These are phyloP conservation scores for Fomitopsis palustris DNA, from an alignment of 1,284 basidiomycete species.

Conservation along the genomic window DNA sequence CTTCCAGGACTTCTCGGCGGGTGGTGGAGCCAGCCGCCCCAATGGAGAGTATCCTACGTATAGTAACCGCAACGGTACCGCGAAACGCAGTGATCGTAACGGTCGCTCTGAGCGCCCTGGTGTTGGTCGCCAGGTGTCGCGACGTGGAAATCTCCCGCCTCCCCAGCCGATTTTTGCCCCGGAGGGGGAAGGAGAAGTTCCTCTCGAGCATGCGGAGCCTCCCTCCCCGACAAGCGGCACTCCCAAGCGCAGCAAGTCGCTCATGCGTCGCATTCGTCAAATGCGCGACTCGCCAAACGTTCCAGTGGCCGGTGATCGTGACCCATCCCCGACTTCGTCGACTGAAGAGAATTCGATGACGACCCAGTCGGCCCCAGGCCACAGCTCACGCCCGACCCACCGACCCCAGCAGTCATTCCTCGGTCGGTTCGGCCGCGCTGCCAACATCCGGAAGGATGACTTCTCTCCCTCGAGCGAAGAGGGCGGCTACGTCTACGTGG, in stretches of 20 bases:
- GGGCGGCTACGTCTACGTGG: conserved; percentile 60
- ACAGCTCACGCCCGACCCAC: conserved; percentile 52
- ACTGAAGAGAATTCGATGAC: conserved; percentile 31
- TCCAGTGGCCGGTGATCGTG: conserved; percentile 50
- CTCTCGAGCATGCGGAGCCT: conserved; percentile 28
- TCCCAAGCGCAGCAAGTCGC: conserved; percentile 71
- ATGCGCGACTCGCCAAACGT: conserved; percentile 81
- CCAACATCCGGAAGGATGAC: conserved; percentile 17
- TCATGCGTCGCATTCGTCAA: conserved; percentile 81
- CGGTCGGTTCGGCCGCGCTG: conserved; percentile 56
- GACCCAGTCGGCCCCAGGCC: conserved; percentile 9
- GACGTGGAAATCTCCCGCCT: conserved; percentile 53
- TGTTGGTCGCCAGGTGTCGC: conserved; percentile 20
- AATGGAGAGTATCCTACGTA: conserved; percentile 12
- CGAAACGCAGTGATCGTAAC: conserved; percentile 13
- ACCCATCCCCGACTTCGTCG: conserved; percentile 46
- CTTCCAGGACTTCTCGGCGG: conserved; percentile 82
- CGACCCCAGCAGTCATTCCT: conserved; percentile 68
- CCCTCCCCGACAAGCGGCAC: conserved; percentile 30
- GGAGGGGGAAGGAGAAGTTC: conserved; percentile 41
- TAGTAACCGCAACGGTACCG: conserved; percentile 12
- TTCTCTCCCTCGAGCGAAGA: conserved; percentile 46
- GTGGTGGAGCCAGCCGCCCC: conserved; percentile 49
- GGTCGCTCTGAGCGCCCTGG: conserved; percentile 28
- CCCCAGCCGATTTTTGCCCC: conserved; percentile 75